These are phyloP conservation scores for Anisodus acutangulus DNA, from an alignment of 257 asterid species.

Conservation along the genomic window DNA sequence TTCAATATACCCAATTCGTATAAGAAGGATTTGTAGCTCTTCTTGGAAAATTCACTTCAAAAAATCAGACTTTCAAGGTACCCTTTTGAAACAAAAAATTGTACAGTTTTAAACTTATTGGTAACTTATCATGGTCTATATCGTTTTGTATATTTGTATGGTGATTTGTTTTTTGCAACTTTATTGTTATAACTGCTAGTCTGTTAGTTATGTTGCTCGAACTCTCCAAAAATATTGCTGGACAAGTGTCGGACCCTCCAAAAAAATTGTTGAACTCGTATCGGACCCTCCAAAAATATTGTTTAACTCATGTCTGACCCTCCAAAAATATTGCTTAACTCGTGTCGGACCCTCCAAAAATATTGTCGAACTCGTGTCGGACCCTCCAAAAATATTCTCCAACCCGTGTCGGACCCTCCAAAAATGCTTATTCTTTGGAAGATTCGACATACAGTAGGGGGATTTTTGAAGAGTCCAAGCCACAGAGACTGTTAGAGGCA, in stretches of 20 bases:
- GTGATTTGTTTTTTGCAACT: neutral
- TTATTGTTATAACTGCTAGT: neutral
- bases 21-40: constrained; percentile 28
- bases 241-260: too few relatives aligned
- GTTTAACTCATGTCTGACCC: too few relatives aligned
- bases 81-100: neutral
- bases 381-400: neutral
- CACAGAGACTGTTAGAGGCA: neutral
- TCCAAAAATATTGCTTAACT: too few relatives aligned
- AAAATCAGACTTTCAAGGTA: constrained; percentile 54
- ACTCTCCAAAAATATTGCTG: too few relatives aligned
- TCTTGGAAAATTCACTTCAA: constrained; percentile 42
- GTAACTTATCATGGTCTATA: neutral
- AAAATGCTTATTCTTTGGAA: neutral
- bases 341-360: too few relatives aligned
- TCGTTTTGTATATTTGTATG: neutral
- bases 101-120: neutral
- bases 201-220: neutral
- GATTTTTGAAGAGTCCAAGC: neutral
- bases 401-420: neutral
- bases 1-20: constrained; percentile 38
- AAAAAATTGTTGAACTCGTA: too few relatives aligned
- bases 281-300: too few relatives aligned
- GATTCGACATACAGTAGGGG: neutral
- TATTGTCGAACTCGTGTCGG: neutral